A percentile compares a stretch with the other conserved stretches of the same genome.
Conservation (phyloP, 2,329 filamentous ascomycete genomes). For the Colletotrichum salicis region DNA sequence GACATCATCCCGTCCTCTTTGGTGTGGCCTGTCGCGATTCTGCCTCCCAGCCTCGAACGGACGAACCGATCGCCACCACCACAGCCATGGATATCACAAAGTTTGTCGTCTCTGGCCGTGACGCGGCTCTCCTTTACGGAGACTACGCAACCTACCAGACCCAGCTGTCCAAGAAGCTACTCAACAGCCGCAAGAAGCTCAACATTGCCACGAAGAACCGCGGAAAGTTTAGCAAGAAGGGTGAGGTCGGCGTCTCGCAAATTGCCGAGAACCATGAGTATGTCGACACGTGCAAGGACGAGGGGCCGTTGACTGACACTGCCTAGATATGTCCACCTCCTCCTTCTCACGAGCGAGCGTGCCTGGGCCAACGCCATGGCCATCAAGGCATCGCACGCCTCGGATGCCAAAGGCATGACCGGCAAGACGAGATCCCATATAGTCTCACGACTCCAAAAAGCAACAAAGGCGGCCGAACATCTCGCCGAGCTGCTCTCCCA, state of each 20-base stretch:
- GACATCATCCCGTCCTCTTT: conserved; percentile 11
- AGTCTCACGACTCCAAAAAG: conserved; percentile 86
- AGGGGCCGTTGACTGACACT: conserved; percentile 27
- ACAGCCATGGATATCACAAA: conserved; percentile 86
- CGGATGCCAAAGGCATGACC: conserved; percentile 82
- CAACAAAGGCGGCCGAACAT: conserved; percentile 73
- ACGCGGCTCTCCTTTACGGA: conserved; percentile 86
- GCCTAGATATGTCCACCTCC: conserved; percentile 77
- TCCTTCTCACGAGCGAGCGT: conserved; percentile 87
- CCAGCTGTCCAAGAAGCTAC: conserved; percentile 82
- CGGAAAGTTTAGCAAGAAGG: conserved; percentile 82
- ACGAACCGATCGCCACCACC: not conserved
- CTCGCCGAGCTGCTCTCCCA: conserved; percentile 76
- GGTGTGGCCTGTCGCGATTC: conserved; percentile 5
- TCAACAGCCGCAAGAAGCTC: conserved; percentile 85
- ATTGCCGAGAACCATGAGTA: conserved; percentile 82
- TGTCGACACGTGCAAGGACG: not conserved
- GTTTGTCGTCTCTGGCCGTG: conserved; percentile 81
- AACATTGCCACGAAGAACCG: conserved; percentile 85
- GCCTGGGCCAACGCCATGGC: conserved; percentile 97
- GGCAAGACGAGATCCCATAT: conserved; percentile 88
- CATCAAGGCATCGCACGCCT: conserved; percentile 84
- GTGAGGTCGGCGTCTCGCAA: conserved; percentile 77
- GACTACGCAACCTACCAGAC: conserved; percentile 88
- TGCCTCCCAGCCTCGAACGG: not conserved